Evolutionary conservation across 2,329 filamentous ascomycete genomes (phyloP).

Genomic region (Hypocrella siamensis): DNA sequence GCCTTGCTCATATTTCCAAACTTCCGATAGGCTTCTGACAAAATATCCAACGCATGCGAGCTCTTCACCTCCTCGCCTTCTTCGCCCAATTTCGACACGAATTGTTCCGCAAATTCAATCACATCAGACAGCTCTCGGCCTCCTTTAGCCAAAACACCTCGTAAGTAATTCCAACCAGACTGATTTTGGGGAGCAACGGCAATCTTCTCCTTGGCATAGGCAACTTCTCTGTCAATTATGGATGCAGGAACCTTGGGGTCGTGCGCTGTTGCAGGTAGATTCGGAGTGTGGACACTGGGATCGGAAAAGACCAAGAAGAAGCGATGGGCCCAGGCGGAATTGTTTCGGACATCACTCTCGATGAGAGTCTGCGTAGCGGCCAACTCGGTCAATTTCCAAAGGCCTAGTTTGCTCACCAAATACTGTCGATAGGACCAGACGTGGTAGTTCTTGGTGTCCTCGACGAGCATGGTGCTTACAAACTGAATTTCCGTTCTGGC

Average conservation of each 20-base stretch:
- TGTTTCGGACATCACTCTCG: conserved; percentile 74
- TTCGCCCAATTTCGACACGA: conserved; percentile 31
- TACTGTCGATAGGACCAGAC: conserved; percentile 92
- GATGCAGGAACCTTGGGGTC: conserved; percentile 43
- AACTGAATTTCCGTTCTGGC: conserved; percentile 58
- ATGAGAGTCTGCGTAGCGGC: conserved; percentile 58
- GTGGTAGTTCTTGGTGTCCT: conserved; percentile 95
- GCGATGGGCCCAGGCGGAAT: conserved; percentile 93
- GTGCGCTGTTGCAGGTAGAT: conserved; percentile 30
- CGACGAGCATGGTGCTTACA: conserved; percentile 61
- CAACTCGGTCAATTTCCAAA: conserved; percentile 57
- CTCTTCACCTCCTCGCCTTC: conserved; percentile 38
- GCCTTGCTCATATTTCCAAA: conserved; percentile 45
- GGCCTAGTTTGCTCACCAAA: conserved; percentile 48
- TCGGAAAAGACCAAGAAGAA: conserved; percentile 79
- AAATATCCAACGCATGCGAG: conserved; percentile 53
- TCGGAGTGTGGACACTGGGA: conserved; percentile 32
- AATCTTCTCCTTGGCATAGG: conserved; percentile 60
- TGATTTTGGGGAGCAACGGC: conserved; percentile 78
- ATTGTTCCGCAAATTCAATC: conserved; percentile 32
- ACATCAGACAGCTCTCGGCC: conserved; percentile 31
- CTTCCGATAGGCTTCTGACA: conserved; percentile 53
- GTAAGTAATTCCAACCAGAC: conserved; percentile 84
- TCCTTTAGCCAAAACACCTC: conserved; percentile 57
- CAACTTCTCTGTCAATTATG: conserved; percentile 58